Conservation (phyloP, 805 yeast genomes). For the Lipomyces spencermartinsiae region DNA sequence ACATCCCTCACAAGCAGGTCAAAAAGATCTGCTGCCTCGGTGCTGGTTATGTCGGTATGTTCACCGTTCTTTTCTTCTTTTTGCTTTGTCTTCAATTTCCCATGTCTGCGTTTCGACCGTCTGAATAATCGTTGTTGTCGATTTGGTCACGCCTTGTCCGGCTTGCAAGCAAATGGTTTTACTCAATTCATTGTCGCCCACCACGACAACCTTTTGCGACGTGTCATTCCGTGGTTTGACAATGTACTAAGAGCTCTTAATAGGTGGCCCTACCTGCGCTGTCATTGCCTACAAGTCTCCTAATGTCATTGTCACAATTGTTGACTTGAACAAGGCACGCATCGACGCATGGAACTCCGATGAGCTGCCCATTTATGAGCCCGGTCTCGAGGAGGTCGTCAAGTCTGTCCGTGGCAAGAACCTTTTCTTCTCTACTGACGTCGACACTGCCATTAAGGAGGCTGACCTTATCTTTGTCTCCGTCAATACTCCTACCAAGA, state of each 20-base stretch:
- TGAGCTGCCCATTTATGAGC: conserved; percentile 45
- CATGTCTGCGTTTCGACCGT: neutral
- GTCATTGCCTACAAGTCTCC: conserved; percentile 43
- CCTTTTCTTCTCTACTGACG: conserved; percentile 44
- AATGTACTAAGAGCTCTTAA: neutral
- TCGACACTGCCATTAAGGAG: conserved; percentile 42
- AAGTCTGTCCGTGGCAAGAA: conserved; percentile 41
- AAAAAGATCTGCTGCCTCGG: conserved; percentile 45
- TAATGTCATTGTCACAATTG: conserved; percentile 42
- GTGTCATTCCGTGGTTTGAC: neutral
- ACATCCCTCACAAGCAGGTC: conserved; percentile 36
- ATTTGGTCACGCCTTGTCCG: no score
- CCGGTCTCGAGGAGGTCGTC: conserved; percentile 44
- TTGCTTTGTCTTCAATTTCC: neutral
- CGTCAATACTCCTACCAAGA: conserved; percentile 46
- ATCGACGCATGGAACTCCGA: conserved; percentile 45
- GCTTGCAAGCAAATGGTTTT: no score
- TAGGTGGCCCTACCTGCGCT: conserved; percentile 45
- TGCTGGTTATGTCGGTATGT: conserved; percentile 44
- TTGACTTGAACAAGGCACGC: conserved; percentile 43
- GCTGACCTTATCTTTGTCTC: conserved; percentile 45
- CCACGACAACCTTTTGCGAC: neutral
- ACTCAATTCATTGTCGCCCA: neutral
- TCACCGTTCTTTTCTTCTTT: neutral
- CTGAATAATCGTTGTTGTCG: no score